These are phyloP conservation scores for Nepenthes mirabilis DNA, from an alignment of 148 eudicot species.

Conservation along the genomic window DNA sequence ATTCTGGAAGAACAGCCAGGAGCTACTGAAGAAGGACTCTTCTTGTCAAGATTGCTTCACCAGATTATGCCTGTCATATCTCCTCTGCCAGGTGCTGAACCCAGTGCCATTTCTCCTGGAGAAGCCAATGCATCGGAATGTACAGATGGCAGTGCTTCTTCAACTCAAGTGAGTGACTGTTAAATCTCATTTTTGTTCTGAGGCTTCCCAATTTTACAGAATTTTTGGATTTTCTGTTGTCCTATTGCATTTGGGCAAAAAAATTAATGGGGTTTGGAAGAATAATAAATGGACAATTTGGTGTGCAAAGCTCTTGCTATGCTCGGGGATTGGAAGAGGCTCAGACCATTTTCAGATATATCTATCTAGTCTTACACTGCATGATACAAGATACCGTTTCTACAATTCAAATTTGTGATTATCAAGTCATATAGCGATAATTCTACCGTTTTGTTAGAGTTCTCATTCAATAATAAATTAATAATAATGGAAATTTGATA, in stretches of 20 bases:
- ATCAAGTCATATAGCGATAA: not conserved
- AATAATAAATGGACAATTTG: no score
- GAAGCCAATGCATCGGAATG: slow-evolving; percentile 7
- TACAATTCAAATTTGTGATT: not conserved
- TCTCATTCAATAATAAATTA: no score
- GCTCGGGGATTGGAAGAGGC: no score
- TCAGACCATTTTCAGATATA: no score
- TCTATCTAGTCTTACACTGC: no score
- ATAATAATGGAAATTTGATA: not conserved
- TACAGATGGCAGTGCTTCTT: not conserved
- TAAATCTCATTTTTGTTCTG: not conserved
- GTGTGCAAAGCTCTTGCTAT: no score
- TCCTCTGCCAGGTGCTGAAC: slow-evolving; percentile 2
- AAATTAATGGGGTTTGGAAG: no score
- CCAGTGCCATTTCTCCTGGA: slow-evolving; percentile 4
- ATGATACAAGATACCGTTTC: no score
- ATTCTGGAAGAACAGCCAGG: slow-evolving; percentile 12
- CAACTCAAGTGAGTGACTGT: not conserved
- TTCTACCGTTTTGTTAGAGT: not conserved
- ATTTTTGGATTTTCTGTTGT: not conserved
- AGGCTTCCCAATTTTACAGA: not conserved
- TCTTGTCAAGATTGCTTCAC: slow-evolving; percentile 23
- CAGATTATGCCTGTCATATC: slow-evolving; percentile 24
- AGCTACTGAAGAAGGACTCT: slow-evolving; percentile 26
- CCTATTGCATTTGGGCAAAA: not conserved